phyloP scores from a whole-genome alignment of 1,284 basidiomycete species.

The Cutaneotrichosporon sp. region DNA sequence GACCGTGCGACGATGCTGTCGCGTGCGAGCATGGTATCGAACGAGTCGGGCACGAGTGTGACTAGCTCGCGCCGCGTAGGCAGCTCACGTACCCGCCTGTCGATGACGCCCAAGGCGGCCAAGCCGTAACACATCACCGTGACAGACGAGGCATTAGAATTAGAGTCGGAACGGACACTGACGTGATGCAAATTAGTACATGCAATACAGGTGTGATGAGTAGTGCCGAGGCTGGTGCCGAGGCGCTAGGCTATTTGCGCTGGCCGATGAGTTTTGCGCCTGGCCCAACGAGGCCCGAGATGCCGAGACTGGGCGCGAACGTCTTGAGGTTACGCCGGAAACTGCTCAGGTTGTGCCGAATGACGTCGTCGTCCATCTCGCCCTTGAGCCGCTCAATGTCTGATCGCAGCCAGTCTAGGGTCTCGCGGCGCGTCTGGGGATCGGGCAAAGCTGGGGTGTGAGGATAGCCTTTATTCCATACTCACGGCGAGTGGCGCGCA shows the following conservation, averaged over 20 bases:
- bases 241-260: not conserved
- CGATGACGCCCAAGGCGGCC: not conserved
- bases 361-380: slow-evolving; percentile 34
- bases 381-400: slow-evolving; percentile 39
- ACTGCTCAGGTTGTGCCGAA: slow-evolving; percentile 6
- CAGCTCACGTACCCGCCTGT: not conserved
- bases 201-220: not conserved
- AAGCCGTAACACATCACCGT: not conserved
- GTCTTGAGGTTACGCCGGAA: slow-evolving; percentile 37
- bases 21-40: not conserved
- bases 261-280: slow-evolving; percentile 37
- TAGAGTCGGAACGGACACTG: no score
- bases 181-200: not conserved
- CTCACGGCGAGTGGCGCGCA: slow-evolving; percentile 45
- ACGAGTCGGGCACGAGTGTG: not conserved
- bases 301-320: slow-evolving; percentile 32
- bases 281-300: slow-evolving; percentile 25
- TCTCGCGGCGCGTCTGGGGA: slow-evolving; percentile 39
- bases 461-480: not conserved
- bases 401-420: slow-evolving; percentile 42
- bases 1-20: not conserved
- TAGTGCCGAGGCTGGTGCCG: no score
- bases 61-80: not conserved
- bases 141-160: not conserved
- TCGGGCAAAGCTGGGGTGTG: slow-evolving; percentile 42